phyloP scores from a whole-genome alignment of 331 rosid species.

The Quercus lobata region DNA sequence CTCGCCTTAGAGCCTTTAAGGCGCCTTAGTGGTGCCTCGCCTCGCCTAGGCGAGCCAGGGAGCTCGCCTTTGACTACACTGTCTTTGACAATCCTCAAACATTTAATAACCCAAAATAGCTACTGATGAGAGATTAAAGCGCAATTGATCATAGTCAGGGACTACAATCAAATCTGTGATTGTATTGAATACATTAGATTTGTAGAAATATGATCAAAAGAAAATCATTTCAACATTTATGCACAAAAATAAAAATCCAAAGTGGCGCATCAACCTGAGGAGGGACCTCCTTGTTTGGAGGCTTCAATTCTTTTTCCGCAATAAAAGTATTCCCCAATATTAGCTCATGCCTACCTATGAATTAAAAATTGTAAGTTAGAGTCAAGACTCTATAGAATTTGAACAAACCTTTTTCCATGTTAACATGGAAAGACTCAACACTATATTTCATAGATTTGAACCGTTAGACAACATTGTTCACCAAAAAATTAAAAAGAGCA shows the following conservation, averaged over 20 bases:
- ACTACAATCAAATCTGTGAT: neutral
- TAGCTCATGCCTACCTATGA: constrained; percentile 77
- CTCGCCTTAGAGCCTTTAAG: no score
- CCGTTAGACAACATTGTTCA: neutral
- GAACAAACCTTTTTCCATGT: neutral
- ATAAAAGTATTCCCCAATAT: constrained; percentile 73
- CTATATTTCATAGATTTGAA: neutral
- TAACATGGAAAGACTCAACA: neutral
- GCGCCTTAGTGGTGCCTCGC: no score
- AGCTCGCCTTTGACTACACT: neutral
- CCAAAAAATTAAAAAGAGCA: no score
- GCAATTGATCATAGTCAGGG: no score
- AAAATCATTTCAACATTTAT: neutral
- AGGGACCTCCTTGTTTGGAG: constrained; percentile 79
- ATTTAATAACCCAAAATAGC: neutral
- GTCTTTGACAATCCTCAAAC: neutral
- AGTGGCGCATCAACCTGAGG: constrained; percentile 59
- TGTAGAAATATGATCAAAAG: neutral
- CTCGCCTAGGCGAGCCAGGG: no score
- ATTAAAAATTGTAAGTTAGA: constrained; percentile 11
- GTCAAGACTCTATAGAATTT: constrained; percentile 4
- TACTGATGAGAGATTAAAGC: no score
- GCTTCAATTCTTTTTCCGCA: constrained; percentile 41
- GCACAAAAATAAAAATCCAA: neutral
- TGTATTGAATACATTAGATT: neutral